A percentile compares a stretch with the other conserved stretches of the same genome.
These are phyloP conservation scores for Coccomyxa sp. DNA, from an alignment of 139 green algal species.

Conservation along the genomic window DNA sequence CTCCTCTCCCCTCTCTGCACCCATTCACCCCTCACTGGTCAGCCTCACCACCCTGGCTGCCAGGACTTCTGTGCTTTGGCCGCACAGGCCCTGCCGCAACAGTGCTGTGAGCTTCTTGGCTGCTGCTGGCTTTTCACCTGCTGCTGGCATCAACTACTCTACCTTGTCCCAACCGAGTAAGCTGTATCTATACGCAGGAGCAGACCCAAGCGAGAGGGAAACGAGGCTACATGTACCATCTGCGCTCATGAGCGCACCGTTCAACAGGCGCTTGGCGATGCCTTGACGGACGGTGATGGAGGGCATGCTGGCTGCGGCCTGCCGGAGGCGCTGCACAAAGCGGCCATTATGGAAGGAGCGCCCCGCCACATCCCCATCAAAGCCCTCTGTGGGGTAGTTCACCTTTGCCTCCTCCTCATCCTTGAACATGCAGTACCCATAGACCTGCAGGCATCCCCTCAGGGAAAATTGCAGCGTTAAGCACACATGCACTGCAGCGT, in stretches of 20 bases:
- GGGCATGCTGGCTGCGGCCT: slow-evolving; percentile 42
- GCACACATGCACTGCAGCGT: not conserved
- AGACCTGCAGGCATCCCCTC: slow-evolving; percentile 54
- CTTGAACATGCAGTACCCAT: slow-evolving; percentile 95
- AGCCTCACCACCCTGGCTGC: too few relatives aligned
- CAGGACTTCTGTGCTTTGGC: too few relatives aligned
- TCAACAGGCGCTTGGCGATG: slow-evolving; percentile 66
- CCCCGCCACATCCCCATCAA: slow-evolving; percentile 74
- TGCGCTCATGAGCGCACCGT: slow-evolving; percentile 30
- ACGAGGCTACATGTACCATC: not conserved
- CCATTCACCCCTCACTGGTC: not conserved
- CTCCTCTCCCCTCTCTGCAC: slow-evolving; percentile 57
- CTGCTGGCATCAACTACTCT: not conserved
- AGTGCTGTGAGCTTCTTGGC: not conserved
- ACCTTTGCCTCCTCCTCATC: slow-evolving; percentile 68
- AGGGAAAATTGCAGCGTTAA: not conserved
- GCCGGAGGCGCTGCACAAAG: slow-evolving; percentile 88
- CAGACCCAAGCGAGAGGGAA: not conserved
- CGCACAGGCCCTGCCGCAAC: too few relatives aligned
- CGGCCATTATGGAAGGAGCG: slow-evolving; percentile 93
- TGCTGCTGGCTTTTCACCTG: not conserved
- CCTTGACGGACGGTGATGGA: slow-evolving; percentile 69
- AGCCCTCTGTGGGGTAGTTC: slow-evolving; percentile 79
- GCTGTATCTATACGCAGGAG: too few relatives aligned
- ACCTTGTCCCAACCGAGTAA: not conserved